Evolutionary conservation across 2,329 filamentous ascomycete genomes (phyloP).

Genomic region (Colletotrichum trifolii): DNA sequence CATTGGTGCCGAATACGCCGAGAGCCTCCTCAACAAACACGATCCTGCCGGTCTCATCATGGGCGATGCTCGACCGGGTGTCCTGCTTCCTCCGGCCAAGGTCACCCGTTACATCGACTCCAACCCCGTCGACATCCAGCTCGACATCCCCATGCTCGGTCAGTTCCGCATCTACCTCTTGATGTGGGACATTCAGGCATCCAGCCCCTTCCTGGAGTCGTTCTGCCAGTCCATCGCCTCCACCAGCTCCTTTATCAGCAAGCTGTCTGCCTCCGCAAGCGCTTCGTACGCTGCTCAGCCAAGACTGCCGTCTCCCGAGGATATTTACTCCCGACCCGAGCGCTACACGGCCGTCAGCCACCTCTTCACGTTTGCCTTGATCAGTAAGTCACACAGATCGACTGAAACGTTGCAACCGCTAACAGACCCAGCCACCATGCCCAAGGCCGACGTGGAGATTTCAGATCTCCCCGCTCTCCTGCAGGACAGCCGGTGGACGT

Average conservation of each 20-base stretch:
- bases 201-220: constrained; percentile 67
- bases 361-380: constrained; percentile 75
- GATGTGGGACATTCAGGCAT: constrained; percentile 68
- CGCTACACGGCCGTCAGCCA: constrained; percentile 76
- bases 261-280: constrained; percentile 67
- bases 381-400: constrained; percentile 62
- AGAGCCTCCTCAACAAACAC: constrained; percentile 62
- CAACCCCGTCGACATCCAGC: constrained; percentile 81
- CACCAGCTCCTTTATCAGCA: constrained; percentile 65
- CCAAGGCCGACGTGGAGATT: constrained; percentile 73
- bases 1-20: constrained; percentile 71
- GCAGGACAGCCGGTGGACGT: constrained; percentile 75
- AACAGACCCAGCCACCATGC: constrained; percentile 61
- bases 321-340: constrained; percentile 74
- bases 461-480: constrained; percentile 71
- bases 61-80: constrained; percentile 64
- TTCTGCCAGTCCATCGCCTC: constrained; percentile 67
- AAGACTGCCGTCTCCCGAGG: constrained; percentile 66
- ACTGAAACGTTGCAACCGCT: constrained; percentile 9
- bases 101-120: constrained; percentile 81
- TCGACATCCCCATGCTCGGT: constrained; percentile 81
- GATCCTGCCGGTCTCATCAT: constrained; percentile 53
- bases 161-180: constrained; percentile 83
- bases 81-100: constrained; percentile 72
- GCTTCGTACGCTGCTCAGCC: constrained; percentile 71